Evolutionary conservation across 192 early-diverging fungal genomes (phyloP).

Genomic region (Dimargaris xerosporica): DNA sequence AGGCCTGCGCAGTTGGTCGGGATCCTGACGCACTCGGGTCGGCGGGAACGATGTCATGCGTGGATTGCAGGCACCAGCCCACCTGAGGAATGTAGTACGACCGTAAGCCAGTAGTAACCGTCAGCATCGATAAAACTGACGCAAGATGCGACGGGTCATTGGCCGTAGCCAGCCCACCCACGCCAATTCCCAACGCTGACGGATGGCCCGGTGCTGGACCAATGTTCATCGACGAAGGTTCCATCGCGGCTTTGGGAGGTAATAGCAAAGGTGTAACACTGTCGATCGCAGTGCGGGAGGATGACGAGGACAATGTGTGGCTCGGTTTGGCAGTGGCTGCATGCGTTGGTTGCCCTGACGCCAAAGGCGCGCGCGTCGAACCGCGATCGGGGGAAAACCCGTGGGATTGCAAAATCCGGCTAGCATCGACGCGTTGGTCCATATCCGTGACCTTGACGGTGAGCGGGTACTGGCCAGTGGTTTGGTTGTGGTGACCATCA

Average conservation of each 20-base stretch:
- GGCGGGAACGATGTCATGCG: not conserved
- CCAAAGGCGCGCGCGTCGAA: not conserved
- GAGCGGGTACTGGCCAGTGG: conserved; percentile 14
- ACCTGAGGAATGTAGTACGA: conserved; percentile 23
- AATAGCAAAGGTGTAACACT: conserved; percentile 14
- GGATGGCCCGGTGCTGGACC: not conserved
- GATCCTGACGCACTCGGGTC: not conserved
- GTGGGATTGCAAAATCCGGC: not conserved
- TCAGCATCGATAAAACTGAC: conserved; percentile 20
- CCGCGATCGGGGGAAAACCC: not conserved
- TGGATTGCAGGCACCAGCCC: conserved; percentile 26
- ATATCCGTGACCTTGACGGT: conserved; percentile 12
- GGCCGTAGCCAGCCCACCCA: conserved; percentile 21
- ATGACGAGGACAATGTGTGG: not conserved
- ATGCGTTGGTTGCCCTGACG: not conserved
- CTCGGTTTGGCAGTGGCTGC: too few relatives aligned
- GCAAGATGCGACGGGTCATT: conserved; percentile 18
- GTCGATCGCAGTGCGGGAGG: not conserved
- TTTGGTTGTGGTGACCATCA: not conserved
- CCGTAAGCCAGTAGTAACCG: conserved; percentile 15
- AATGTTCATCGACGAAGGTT: not conserved
- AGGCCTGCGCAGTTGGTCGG: not conserved
- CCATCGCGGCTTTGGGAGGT: not conserved
- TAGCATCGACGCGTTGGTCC: conserved; percentile 1
- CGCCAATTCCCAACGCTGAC: conserved; percentile 16